Evolutionary conservation across 1,284 basidiomycete species (phyloP).

Genomic region (Clitocybe nebularis): DNA sequence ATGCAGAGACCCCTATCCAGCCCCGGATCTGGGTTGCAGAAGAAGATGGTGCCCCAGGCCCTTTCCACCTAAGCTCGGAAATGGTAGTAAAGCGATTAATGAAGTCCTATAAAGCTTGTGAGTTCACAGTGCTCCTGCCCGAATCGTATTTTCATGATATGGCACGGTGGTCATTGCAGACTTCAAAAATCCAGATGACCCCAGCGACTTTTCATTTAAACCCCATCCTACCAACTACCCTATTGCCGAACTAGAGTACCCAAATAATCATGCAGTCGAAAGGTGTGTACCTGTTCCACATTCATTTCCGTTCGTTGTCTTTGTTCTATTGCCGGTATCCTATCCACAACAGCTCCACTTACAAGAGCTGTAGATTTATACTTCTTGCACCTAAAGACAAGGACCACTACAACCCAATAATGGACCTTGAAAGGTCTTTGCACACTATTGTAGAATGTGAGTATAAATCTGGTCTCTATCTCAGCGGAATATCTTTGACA

Average conservation of each 20-base stretch:
- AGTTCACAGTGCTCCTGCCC: constrained; percentile 30
- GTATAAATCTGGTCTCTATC: constrained; percentile 17
- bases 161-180: no score
- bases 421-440: constrained; percentile 64
- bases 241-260: constrained; percentile 65
- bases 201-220: constrained; percentile 54
- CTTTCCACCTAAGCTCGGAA: constrained; percentile 55
- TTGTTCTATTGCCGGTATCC: no score
- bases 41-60: constrained; percentile 48
- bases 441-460: constrained; percentile 66
- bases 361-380: constrained; percentile 70
- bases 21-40: constrained; percentile 43
- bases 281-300: constrained; percentile 35
- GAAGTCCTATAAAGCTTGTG: constrained; percentile 65
- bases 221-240: constrained; percentile 57
- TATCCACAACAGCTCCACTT: no score
- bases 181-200: constrained; percentile 60
- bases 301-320: no score
- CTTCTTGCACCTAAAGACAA: constrained; percentile 72
- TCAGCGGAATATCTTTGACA: constrained; percentile 2
- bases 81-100: constrained; percentile 53
- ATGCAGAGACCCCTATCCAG: constrained; percentile 26
- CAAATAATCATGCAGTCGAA: constrained; percentile 61
- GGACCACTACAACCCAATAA: constrained; percentile 76
- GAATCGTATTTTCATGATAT: no score